Evolutionary conservation across 768 basidiomycete species (phyloP).

Genomic region (Termitomyces sp.): DNA sequence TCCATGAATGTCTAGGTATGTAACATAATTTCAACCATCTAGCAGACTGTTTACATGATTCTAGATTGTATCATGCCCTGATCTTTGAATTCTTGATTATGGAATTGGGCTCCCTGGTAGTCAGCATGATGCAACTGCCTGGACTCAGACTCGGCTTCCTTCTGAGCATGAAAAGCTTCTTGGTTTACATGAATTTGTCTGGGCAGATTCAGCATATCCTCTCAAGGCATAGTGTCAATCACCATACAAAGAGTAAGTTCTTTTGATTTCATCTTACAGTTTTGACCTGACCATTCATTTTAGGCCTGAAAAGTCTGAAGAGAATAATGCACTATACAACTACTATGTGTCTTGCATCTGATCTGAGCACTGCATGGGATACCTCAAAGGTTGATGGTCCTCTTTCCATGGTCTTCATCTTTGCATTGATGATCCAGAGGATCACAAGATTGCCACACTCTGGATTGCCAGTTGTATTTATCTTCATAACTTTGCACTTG

Average conservation of each 20-base stretch:
- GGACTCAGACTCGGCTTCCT: conserved; percentile 22
- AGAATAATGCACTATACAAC: conserved; percentile 9
- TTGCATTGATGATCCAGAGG: conserved; percentile 16
- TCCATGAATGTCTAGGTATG: conserved; percentile 24
- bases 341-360: conserved; percentile 24
- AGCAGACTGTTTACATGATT: background rate
- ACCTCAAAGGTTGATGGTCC: conserved; percentile 24
- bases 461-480: conserved; percentile 30
- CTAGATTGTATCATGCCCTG: conserved; percentile 14
- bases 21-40: too few relatives aligned
- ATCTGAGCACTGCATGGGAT: conserved; percentile 30
- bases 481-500: conserved; percentile 21
- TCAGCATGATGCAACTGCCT: conserved; percentile 29
- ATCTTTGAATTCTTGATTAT: conserved; percentile 26
- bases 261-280: conserved; percentile 6
- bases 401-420: conserved; percentile 23
- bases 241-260: conserved; percentile 21
- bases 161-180: conserved; percentile 18
- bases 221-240: conserved; percentile 17
- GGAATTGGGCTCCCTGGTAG: conserved; percentile 27
- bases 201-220: conserved; percentile 30
- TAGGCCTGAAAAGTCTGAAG: background rate
- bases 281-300: conserved; percentile 14
- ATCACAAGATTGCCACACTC: conserved; percentile 14
- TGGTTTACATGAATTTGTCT: conserved; percentile 20